These are phyloP conservation scores for Talaromyces sp. DNA, from an alignment of 2,329 filamentous ascomycete genomes.

Conservation along the genomic window DNA sequence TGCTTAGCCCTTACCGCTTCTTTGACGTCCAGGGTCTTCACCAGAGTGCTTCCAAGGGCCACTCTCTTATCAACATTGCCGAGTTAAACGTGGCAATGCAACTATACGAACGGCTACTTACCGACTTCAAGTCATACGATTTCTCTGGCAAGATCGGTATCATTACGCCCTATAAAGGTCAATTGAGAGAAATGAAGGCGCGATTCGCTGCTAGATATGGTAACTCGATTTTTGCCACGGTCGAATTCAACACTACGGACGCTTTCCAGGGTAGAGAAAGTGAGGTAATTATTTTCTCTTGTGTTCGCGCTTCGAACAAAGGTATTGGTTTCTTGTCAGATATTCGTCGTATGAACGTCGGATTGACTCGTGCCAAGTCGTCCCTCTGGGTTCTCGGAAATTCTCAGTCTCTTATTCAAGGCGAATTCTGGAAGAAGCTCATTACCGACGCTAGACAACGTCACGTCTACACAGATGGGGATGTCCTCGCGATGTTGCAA, in stretches of 20 bases:
- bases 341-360: constrained; percentile 98
- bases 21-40: constrained; percentile 93
- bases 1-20: constrained; percentile 92
- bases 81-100: constrained; percentile 85
- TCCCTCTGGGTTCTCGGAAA: constrained; percentile 96
- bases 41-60: constrained; percentile 73
- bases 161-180: constrained; percentile 97
- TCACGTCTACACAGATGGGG: constrained; percentile 71
- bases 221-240: constrained; percentile 68
- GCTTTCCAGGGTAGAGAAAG: constrained; percentile 96
- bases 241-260: constrained; percentile 99
- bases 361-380: constrained; percentile 91
- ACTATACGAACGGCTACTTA: constrained; percentile 75
- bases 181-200: constrained; percentile 74
- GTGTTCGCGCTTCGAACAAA: constrained; percentile 86
- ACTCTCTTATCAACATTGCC: constrained; percentile 84
- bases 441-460: constrained; percentile 77
- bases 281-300: constrained; percentile 98
- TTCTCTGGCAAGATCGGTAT: constrained; percentile 86
- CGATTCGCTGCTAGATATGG: constrained; percentile 74
- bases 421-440: constrained; percentile 85
- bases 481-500: constrained; percentile 56
- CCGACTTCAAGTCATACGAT: constrained; percentile 68
- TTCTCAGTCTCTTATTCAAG: constrained; percentile 78
- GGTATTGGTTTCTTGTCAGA: constrained; percentile 98